These are phyloP conservation scores for Stevia rebaudiana DNA, from an alignment of 140 eudicot genomes.

Conservation along the genomic window DNA sequence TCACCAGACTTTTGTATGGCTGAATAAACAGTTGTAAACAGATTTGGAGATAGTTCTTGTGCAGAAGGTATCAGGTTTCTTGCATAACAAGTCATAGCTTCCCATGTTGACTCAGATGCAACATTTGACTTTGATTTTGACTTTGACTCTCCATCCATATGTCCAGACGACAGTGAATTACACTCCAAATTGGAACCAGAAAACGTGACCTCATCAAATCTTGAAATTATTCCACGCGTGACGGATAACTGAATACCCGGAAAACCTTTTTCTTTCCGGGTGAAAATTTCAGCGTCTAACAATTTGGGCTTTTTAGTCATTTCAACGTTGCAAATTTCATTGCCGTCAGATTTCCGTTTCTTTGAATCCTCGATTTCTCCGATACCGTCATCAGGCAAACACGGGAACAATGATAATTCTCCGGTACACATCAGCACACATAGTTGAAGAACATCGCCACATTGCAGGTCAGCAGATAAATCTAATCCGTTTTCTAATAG, in stretches of 20 bases:
- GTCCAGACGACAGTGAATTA: constrained; percentile 18
- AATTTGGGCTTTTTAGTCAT: constrained; percentile 44
- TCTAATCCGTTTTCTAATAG: constrained; percentile 51
- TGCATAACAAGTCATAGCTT: constrained; percentile 66
- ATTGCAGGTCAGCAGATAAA: constrained; percentile 64
- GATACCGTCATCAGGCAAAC: constrained; percentile 78
- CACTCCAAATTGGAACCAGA: constrained; percentile 26
- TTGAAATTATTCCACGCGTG: constrained; percentile 42
- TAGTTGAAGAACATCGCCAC: constrained; percentile 72
- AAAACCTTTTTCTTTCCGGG: constrained; percentile 86
- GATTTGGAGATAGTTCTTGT: constrained; percentile 30
- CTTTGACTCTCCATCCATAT: constrained; percentile 24
- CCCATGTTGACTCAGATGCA: constrained; percentile 58
- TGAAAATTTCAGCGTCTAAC: constrained; percentile 51
- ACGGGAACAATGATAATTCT: constrained; percentile 57
- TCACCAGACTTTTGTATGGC: constrained; percentile 89
- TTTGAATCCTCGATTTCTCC: constrained; percentile 74
- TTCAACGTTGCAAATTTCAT: constrained; percentile 37
- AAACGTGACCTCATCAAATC: constrained; percentile 30
- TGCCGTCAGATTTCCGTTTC: constrained; percentile 49
- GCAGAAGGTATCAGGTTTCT: constrained; percentile 26
- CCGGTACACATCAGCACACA: constrained; percentile 59
- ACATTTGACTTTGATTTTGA: constrained; percentile 22
- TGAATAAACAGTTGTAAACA: constrained; percentile 48
- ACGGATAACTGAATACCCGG: constrained; percentile 68